Evolutionary conservation across 371 early-diverging fungal genomes (phyloP), one percentile per base, ranked within the genome.

Genomic region (Apophysomyces variabilis): DNA sequence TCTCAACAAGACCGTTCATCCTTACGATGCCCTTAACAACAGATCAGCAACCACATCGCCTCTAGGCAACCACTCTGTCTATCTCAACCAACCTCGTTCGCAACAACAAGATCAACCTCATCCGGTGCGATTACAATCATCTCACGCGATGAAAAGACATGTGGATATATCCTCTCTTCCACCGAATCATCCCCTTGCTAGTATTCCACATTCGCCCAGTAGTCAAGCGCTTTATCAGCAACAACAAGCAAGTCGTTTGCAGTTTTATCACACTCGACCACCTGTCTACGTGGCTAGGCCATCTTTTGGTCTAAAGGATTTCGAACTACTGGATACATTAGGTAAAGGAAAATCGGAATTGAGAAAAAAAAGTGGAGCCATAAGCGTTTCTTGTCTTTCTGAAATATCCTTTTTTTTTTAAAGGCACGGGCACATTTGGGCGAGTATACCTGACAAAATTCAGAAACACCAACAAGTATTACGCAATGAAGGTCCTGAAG

Each of bases 401-500:
- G 32, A 26, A 26, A 26, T n/a, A n/a, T 37, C 41, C 32, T 38
- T 38, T 18, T 45, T 45, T 66, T 57, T 37, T 64, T 36, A 46
- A 26, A 69, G 73, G 70, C 37, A 73, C 95, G 32, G 95, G 98
- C 57, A 91, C 96, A 39, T 95, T 95, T 85, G 94, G 96, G 13
- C 78, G 97, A 46, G 95, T 97, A 26, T 92, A 92, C 72, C 83
- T 96, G 46, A 82, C 92, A 54, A 86, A 88, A 66, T 89, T 85
- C 64, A 84, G 80, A 63, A 59, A 67, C 9, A 82, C 84, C 7
- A 79, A 83, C 62, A 83, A 89, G 62, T 96, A 85, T 83, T 96
- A 92, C 77, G 97, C 98, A 5, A 92, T 97, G 92, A 98, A 98
- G 75, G 94, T 95, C 32, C 79, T 98, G 68, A 93, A 93, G 71